Percentiles rank a stretch among this genome's conserved stretches.
phyloP scores from a whole-genome alignment of 306 rosid species.

The Herpetospermum pedunculosum region DNA sequence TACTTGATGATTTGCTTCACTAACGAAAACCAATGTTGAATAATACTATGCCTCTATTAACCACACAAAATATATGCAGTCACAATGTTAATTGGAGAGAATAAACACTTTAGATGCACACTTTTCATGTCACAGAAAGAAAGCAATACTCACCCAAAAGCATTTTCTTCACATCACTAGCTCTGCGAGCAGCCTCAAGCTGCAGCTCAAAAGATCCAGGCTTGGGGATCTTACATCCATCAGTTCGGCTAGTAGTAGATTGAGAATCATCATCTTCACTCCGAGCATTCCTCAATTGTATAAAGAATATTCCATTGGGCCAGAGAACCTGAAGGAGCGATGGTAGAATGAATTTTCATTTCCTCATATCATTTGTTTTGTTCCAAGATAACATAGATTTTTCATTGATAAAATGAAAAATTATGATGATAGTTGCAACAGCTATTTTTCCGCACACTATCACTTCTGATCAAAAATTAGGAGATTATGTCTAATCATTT shows the following conservation, averaged over 20 bases:
- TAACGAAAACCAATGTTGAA: background rate
- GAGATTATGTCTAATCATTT: background rate
- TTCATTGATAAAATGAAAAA: background rate
- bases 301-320: constrained; percentile 81
- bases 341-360: background rate
- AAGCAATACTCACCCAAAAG: constrained; percentile 59
- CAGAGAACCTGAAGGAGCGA: constrained; percentile 57
- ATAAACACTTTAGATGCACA: background rate
- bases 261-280: constrained; percentile 13
- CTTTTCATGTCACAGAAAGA: background rate
- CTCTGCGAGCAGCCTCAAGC: constrained; percentile 97
- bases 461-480: background rate
- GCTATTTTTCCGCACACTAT: background rate
- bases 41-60: background rate
- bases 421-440: background rate
- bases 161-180: constrained; percentile 72
- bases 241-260: constrained; percentile 26
- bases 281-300: constrained; percentile 29
- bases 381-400: background rate
- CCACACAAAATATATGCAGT: background rate
- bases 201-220: constrained; percentile 66
- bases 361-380: background rate
- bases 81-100: background rate
- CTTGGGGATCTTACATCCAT: constrained; percentile 31
- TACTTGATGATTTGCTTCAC: background rate